Conservation (phyloP, 1,284 basidiomycete genomes). For the Cutaneotrichosporon mucoides region DNA sequence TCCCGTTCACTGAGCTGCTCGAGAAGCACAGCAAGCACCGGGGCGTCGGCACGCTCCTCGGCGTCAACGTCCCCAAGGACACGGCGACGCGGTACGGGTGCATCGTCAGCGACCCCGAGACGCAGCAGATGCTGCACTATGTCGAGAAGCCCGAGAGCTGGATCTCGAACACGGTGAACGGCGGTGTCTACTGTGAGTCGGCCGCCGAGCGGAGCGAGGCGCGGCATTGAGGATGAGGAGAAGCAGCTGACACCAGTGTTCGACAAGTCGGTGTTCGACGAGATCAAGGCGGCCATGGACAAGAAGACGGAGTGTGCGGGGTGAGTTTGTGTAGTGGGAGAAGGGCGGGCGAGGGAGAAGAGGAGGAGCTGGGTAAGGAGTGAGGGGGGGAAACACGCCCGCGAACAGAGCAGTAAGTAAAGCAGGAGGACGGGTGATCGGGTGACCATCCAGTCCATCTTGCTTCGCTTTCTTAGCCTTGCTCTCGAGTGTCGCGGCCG, state of each 20-base stretch:
- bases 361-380: too few species aligned
- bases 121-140: conserved; percentile 49
- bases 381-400: too few species aligned
- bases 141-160: conserved; percentile 55
- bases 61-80: conserved; percentile 51
- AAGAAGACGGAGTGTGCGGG: conserved; percentile 49
- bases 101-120: conserved; percentile 51
- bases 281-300: conserved; percentile 54
- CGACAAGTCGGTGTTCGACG: conserved; percentile 53
- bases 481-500: too few species aligned
- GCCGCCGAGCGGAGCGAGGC: too few species aligned
- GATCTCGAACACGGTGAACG: conserved; percentile 54
- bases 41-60: conserved; percentile 54
- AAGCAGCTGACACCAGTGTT: conserved; percentile 41
- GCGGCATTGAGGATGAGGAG: too few species aligned
- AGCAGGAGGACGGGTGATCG: too few species aligned
- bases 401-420: too few species aligned
- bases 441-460: too few species aligned
- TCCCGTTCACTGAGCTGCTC: conserved; percentile 51
- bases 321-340: conserved; percentile 28
- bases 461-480: too few species aligned
- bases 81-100: conserved; percentile 52
- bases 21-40: conserved; percentile 52
- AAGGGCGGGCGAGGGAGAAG: too few species aligned
- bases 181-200: conserved; percentile 48